Evolutionary conservation across 2,329 filamentous ascomycete genomes (phyloP).

Genomic region (Stemphylium beticola): DNA sequence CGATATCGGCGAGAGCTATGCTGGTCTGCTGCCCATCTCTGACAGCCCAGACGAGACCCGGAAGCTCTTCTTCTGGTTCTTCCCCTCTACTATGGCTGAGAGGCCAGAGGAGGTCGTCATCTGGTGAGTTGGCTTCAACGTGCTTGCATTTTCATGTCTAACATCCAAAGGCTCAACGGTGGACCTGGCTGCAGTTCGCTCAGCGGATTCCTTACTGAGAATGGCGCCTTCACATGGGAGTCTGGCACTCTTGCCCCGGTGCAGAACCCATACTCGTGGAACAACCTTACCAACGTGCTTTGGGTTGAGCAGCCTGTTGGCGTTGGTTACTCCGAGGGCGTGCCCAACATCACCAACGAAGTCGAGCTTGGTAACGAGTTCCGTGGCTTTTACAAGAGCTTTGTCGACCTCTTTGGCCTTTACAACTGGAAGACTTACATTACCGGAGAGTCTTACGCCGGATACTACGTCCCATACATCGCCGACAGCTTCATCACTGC

Average conservation of each 20-base stretch:
- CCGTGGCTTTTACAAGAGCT: slow-evolving; percentile 61
- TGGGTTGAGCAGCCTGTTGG: slow-evolving; percentile 59
- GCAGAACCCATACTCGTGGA: slow-evolving; percentile 74
- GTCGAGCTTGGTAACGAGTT: slow-evolving; percentile 56
- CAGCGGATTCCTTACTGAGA: slow-evolving; percentile 75
- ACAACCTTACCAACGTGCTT: slow-evolving; percentile 50
- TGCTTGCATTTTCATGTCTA: not conserved
- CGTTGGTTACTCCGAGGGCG: slow-evolving; percentile 52
- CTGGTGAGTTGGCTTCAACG: slow-evolving; percentile 44
- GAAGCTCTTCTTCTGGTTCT: slow-evolving; percentile 70
- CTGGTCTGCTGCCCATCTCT: slow-evolving; percentile 66
- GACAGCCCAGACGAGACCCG: slow-evolving; percentile 56
- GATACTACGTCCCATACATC: slow-evolving; percentile 65
- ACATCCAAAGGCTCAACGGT: slow-evolving; percentile 42
- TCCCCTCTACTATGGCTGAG: slow-evolving; percentile 61
- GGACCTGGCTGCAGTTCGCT: slow-evolving; percentile 60
- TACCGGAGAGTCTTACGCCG: slow-evolving; percentile 62
- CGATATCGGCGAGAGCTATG: slow-evolving; percentile 70
- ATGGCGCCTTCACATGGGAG: slow-evolving; percentile 66
- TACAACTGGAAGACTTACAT: slow-evolving; percentile 62
- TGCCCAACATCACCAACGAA: slow-evolving; percentile 56
- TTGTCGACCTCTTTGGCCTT: slow-evolving; percentile 61
- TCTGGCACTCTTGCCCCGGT: slow-evolving; percentile 71
- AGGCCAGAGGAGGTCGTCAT: slow-evolving; percentile 66
- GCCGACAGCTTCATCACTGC: slow-evolving; percentile 62